Evolutionary conservation across 192 early-diverging fungal genomes (phyloP).

Genomic region (Backusella liffmaniae): DNA sequence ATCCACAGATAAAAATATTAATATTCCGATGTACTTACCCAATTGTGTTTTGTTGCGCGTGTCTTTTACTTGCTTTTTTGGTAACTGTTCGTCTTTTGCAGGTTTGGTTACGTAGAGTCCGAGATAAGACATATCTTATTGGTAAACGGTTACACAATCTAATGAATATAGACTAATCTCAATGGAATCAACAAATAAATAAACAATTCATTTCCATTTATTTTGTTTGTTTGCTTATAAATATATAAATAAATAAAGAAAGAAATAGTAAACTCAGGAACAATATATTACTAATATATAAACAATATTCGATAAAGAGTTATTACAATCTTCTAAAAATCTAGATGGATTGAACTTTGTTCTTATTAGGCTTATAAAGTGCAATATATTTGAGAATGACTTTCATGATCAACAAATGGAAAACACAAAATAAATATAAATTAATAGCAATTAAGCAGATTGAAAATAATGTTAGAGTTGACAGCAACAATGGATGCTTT

Average conservation of each 20-base stretch:
- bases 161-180: not conserved
- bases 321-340: not conserved
- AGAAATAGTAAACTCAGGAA: not conserved
- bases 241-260: not conserved
- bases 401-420: not conserved
- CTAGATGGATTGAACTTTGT: not conserved
- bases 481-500: not conserved
- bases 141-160: constrained; percentile 85
- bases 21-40: constrained; percentile 25
- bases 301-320: not conserved
- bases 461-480: not conserved
- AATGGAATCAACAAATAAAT: not conserved
- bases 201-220: not conserved
- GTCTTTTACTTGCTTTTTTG: not conserved
- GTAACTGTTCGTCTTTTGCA: not conserved
- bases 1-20: constrained; percentile 18
- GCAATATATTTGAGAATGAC: not conserved
- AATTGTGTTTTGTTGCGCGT: constrained; percentile 6
- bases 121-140: constrained; percentile 82
- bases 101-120: constrained; percentile 71
- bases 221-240: not conserved
- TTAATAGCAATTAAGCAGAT: not conserved
- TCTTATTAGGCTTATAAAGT: not conserved
- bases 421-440: constrained; percentile 4
- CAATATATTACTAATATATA: not conserved